Percentiles rank a stretch among this genome's conserved stretches.
phyloP scores from a whole-genome alignment of 345 rosid genomes.

The Salix brachista region DNA sequence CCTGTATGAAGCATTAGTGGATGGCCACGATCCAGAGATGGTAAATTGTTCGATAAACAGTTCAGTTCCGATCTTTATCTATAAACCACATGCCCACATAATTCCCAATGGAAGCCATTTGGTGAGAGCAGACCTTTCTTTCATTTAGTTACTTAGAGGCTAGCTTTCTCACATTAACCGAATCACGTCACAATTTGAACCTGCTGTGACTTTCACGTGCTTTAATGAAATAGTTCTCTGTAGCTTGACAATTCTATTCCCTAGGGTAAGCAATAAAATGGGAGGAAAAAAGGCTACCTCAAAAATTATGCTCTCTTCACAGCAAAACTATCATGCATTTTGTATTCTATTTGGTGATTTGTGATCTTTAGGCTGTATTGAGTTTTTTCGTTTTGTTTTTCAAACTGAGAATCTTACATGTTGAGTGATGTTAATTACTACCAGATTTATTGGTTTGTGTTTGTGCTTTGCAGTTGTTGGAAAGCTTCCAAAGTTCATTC shows the following conservation, averaged over 20 bases:
- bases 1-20: neutral
- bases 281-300: neutral
- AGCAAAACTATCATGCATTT: neutral
- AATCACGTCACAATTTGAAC: neutral
- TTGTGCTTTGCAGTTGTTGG: constrained; percentile 63
- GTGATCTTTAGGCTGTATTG: neutral
- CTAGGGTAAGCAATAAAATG: neutral
- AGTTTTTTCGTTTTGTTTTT: neutral
- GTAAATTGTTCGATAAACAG: neutral
- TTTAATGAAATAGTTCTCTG: neutral
- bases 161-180: neutral
- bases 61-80: neutral
- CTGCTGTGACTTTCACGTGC: neutral
- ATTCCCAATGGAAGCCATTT: neutral
- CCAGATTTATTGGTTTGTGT: constrained; percentile 18
- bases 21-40: neutral
- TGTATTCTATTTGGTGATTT: neutral
- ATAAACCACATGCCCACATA: neutral
- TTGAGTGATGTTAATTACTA: constrained; percentile 3
- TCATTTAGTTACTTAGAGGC: neutral
- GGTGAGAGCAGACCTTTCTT: neutral
- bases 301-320: neutral
- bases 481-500: constrained; percentile 73
- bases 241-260: neutral
- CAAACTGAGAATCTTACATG: neutral